Conservation (phyloP, 305 asterid species). For the Fraxinus platypoda region DNA sequence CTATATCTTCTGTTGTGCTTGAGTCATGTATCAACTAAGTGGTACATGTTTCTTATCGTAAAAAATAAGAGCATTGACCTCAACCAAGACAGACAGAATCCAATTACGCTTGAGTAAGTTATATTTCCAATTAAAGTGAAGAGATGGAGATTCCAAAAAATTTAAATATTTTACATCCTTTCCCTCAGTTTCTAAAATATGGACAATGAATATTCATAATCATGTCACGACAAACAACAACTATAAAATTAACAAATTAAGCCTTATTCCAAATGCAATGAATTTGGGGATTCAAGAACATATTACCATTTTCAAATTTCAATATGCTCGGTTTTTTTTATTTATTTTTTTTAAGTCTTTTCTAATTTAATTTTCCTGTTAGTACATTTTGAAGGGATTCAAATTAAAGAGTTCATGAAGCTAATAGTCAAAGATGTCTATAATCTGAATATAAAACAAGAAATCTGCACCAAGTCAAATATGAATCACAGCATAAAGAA, state of each 20-base stretch:
- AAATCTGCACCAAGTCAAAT: neutral
- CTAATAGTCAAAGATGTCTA: neutral
- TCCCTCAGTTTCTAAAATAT: neutral
- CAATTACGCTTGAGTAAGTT: neutral
- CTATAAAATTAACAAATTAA: neutral
- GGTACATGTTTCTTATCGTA: neutral
- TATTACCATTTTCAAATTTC: neutral
- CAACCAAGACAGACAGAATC: conserved; percentile 1
- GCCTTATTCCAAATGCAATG: neutral
- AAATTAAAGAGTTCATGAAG: neutral
- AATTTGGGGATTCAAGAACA: neutral
- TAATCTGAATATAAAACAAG: neutral
- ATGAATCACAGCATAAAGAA: conserved; percentile 1
- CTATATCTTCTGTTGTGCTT: neutral
- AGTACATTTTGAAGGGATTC: neutral
- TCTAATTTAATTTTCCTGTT: neutral
- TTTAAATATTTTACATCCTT: neutral
- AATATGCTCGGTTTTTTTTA: neutral
- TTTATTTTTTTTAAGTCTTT: neutral
- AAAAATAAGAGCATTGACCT: neutral
- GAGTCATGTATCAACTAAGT: neutral
- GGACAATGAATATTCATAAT: neutral
- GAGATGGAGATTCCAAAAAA: neutral
- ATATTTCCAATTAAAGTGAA: neutral
- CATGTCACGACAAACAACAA: neutral